Evolutionary conservation across 2,329 filamentous ascomycete genomes (phyloP).

Genomic region (Apiospora marii): DNA sequence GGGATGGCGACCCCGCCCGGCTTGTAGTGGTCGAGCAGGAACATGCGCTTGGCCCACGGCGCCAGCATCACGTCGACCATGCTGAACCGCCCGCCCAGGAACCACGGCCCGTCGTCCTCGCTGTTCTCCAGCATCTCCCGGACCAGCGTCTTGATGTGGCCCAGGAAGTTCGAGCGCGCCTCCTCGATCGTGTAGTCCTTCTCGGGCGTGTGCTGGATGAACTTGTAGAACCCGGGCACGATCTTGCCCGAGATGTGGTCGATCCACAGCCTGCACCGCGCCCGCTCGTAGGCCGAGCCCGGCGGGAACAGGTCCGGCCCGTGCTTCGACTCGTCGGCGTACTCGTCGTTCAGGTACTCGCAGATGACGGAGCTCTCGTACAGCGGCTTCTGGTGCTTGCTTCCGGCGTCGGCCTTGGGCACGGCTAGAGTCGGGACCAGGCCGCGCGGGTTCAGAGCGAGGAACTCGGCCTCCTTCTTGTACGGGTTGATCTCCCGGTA

Average conservation of each 20-base stretch:
- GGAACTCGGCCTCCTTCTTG: constrained; percentile 72
- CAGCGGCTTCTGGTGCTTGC: constrained; percentile 60
- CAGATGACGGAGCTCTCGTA: constrained; percentile 78
- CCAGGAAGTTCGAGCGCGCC: constrained; percentile 65
- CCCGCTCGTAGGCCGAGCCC: constrained; percentile 67
- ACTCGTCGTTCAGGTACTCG: constrained; percentile 80
- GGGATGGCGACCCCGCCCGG: constrained; percentile 58
- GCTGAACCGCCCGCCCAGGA: constrained; percentile 68
- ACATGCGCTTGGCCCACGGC: constrained; percentile 76
- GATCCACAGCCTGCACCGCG: constrained; percentile 74
- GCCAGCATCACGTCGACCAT: constrained; percentile 76
- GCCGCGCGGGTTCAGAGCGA: constrained; percentile 77
- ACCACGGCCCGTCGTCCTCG: constrained; percentile 67
- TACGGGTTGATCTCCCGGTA: constrained; percentile 84
- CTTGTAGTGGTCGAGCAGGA: constrained; percentile 80
- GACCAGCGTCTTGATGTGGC: constrained; percentile 65
- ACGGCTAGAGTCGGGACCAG: constrained; percentile 75
- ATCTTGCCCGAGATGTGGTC: constrained; percentile 74
- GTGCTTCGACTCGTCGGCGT: constrained; percentile 54
- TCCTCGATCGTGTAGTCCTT: constrained; percentile 59
- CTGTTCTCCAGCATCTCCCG: constrained; percentile 59
- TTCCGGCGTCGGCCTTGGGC: constrained; percentile 40
- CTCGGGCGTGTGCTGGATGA: constrained; percentile 62
- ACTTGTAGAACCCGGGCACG: constrained; percentile 72
- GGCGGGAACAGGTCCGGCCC: constrained; percentile 62